Conservation (phyloP, 2,329 filamentous ascomycete genomes). For the Penicillium sp. region DNA sequence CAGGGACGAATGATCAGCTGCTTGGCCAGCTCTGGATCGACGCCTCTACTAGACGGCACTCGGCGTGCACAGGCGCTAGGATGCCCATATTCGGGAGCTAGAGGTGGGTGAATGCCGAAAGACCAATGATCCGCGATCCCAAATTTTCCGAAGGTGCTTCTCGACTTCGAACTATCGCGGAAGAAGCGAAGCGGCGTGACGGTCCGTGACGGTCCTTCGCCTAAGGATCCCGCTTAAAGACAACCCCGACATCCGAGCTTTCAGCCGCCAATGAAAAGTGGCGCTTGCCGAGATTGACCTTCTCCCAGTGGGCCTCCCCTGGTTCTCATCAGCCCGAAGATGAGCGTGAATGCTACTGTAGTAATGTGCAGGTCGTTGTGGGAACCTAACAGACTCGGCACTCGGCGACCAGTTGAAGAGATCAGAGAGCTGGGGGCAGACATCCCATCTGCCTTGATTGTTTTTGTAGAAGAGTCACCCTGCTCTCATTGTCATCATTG, state of each 20-base stretch:
- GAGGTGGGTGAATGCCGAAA: not conserved
- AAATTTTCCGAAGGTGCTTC: not conserved
- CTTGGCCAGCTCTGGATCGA: no score
- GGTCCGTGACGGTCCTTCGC: conserved; percentile 21
- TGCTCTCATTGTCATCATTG: no score
- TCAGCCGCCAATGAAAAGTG: conserved; percentile 28
- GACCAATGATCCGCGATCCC: not conserved
- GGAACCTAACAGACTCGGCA: no score
- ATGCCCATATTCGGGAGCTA: not conserved
- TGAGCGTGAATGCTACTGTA: no score
- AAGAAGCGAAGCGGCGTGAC: not conserved
- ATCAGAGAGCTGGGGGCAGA: no score
- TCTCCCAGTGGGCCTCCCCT: conserved; percentile 1
- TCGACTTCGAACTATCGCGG: not conserved
- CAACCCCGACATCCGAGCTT: conserved; percentile 26
- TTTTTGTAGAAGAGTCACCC: no score
- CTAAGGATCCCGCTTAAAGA: conserved; percentile 35
- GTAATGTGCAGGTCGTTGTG: no score
- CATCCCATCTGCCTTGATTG: no score
- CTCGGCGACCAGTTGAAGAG: no score
- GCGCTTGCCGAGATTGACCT: conserved; percentile 26
- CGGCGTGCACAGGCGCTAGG: not conserved
- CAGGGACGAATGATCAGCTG: no score
- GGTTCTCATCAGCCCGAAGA: not conserved
- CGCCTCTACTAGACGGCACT: not conserved